Evolutionary conservation across 164 flowering plant genomes (phyloP), one percentile per base, ranked within the genome.

Genomic region (Platanus orientalis): DNA sequence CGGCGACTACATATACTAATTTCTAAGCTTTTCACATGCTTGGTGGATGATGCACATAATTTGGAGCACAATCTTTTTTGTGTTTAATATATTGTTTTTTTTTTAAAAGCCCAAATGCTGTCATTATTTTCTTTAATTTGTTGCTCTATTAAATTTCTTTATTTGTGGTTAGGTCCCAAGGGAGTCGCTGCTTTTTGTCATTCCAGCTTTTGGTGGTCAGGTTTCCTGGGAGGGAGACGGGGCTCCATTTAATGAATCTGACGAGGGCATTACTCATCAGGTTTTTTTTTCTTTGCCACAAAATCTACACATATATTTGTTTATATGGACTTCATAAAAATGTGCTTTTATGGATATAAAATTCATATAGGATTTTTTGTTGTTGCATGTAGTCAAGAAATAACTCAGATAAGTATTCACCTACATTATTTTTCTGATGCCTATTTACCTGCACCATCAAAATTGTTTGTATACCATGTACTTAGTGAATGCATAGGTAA

Each of bases 221-320:
- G 98, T 93, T 61, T 90, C 97, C 49, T 93, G 98, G 98, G 98
- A 87, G 53, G 98, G 98, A 57, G 92, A 85, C 11, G 92, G 92
- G 1, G 84, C 88, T 66, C 98, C 97, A 30, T 84, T 79, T 61
- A 69, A 62, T 26, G 98, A 88, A 71, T 30, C 87, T 71, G 93
- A 89, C 68, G 77, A 84, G 62, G 73, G 82, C 76, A 89, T 92
- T 66, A 92, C 89, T 54, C 84, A 92, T 76, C 96, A 92, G 91
- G 98, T 85, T 20, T 16, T 21, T n/a, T 27, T 42, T 49, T 10
- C 42, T 55, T 20, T 57, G 70, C 44, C 51, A 10, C 20, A 21
- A 13, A 51, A 44, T 44, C 16, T 32, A 25, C 52, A 6, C 26
- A 19, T 25, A 7, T 45, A 5, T 6, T 59, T 44, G 17, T 20